phyloP scores from a whole-genome alignment of 2,329 filamentous ascomycete species.

The Thelonectria olida region DNA sequence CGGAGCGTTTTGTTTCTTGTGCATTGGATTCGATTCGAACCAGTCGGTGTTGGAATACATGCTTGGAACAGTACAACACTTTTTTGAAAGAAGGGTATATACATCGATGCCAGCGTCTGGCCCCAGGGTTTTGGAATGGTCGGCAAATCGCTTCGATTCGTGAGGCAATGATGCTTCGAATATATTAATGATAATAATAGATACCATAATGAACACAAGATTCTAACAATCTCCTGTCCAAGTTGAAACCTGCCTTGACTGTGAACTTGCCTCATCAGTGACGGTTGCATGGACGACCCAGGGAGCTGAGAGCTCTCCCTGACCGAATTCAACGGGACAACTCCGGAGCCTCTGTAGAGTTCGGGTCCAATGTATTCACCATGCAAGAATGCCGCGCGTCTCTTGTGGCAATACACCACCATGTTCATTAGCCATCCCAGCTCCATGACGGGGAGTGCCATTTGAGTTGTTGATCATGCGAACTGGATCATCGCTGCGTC shows the following conservation, averaged over 20 bases:
- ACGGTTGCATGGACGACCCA: too few relatives aligned
- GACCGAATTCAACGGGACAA: background rate
- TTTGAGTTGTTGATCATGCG: background rate
- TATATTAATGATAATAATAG: conserved; percentile 41
- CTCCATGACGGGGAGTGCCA: background rate
- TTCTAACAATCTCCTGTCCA: background rate
- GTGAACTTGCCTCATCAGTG: background rate
- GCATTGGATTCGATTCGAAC: background rate
- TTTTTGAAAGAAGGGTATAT: background rate
- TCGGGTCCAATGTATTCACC: background rate
- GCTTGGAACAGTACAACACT: background rate
- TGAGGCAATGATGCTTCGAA: conserved; percentile 33
- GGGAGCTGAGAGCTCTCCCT: background rate
- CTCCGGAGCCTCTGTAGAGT: background rate
- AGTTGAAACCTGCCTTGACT: background rate
- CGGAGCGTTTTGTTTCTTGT: background rate
- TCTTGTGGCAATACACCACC: background rate
- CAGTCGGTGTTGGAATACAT: too few relatives aligned
- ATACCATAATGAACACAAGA: background rate
- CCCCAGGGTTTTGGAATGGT: conserved; percentile 6
- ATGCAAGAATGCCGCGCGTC: background rate
- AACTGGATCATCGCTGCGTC: background rate
- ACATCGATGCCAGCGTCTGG: background rate
- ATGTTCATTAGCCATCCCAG: background rate
- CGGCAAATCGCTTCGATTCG: conserved; percentile 31